Conservation (phyloP, 1,284 basidiomycete species). For the Cutaneotrichosporon dermatis region DNA sequence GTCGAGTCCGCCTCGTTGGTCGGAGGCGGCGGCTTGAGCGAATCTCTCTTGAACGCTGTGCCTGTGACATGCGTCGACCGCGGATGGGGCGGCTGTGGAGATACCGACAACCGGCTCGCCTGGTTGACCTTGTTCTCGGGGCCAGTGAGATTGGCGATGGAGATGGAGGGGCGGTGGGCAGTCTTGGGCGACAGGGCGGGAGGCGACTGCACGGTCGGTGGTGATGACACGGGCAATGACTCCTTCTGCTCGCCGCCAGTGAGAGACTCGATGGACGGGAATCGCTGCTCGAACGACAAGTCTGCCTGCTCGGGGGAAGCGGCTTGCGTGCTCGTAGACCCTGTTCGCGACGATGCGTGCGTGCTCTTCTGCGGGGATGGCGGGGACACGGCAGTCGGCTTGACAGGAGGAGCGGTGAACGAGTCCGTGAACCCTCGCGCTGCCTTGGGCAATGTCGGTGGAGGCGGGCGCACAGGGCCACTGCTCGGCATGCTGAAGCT, state of each 20-base stretch:
- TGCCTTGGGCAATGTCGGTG: background rate
- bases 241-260: no score
- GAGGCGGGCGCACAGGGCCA: background rate
- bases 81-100: slow-evolving; percentile 17
- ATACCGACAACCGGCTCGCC: background rate
- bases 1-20: background rate
- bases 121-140: slow-evolving; percentile 26
- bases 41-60: slow-evolving; percentile 40
- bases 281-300: no score
- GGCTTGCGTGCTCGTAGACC: no score
- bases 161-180: slow-evolving; percentile 21
- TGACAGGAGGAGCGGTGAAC: no score
- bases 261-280: no score
- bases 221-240: no score
- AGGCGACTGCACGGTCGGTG: no score
- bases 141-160: slow-evolving; percentile 41
- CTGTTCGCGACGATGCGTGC: no score
- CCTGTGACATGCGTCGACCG: slow-evolving; percentile 49
- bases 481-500: background rate
- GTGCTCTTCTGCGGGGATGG: no score
- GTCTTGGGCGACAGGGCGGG: no score
- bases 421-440: slow-evolving; percentile 9
- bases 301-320: no score
- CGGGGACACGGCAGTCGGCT: no score
- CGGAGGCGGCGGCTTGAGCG: slow-evolving; percentile 5